Evolutionary conservation across 768 basidiomycete species (phyloP), one percentile per base, ranked within the genome.

Genomic region (Boletus rubroflammeus): DNA sequence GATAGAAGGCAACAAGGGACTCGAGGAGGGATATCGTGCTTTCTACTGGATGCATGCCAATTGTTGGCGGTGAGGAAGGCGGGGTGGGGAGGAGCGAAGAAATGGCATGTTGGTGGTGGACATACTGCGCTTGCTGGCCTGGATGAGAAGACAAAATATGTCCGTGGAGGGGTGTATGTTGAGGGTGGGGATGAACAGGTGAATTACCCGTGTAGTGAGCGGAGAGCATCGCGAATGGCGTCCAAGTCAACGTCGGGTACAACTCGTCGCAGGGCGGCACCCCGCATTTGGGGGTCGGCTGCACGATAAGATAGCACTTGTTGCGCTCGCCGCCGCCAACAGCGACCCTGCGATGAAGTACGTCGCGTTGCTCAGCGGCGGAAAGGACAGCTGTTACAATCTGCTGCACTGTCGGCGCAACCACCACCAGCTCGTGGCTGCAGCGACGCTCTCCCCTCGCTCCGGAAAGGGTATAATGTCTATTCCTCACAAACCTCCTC

Each of bases 341-440:
- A 14, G 41, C 46, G 41, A 42, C 43, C 6, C 38, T 14, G 59
- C 54, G 45, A 95, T 96, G 93, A 93, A 93, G 75, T 92, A 93
- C 70, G 83, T 98, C 66, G 96, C 88, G 2, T 75, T 99, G 54
- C 84, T 99, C 58, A 98, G 95, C 54, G 97, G 97, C 36, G 97
- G 97, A 29, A 99, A 99, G 73, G 97, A 99, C 73, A 93, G 90
- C 69, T 94, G 93, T 77, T 98, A 86, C 79, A 98, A 96, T 65
- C 82, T 98, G 40, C 72, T 93, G 11, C 95, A 98, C 72, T 96
- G 93, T 67, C 73, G 81, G 45, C 77, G 80, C 55, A 92, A 97
- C 65, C 87, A 91, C 1, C 96, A 99, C 67, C 77, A 89, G 54
- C 82, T 98, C 38, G 74, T 94, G 9, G 93, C 93, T 11, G 85